These are phyloP conservation scores for Castanea mollissima DNA, from an alignment of 306 rosid genomes.

Conservation along the genomic window DNA sequence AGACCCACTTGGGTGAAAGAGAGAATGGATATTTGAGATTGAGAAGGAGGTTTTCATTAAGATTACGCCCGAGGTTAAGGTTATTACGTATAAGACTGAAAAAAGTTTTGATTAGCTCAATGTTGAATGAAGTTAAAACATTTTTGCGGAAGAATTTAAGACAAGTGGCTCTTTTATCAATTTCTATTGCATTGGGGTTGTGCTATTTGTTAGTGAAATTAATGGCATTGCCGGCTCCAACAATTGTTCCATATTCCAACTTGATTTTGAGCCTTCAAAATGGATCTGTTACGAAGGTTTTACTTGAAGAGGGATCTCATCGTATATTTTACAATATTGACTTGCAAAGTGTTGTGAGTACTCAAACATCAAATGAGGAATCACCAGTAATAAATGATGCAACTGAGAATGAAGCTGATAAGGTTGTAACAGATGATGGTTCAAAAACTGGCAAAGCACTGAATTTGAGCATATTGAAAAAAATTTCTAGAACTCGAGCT, in stretches of 20 bases:
- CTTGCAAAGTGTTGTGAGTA: slow-evolving; percentile 17
- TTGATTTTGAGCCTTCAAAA: slow-evolving; percentile 58
- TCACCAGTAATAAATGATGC: slow-evolving; percentile 27
- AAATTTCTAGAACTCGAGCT: slow-evolving; percentile 41
- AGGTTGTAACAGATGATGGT: slow-evolving; percentile 33
- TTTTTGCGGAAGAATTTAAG: slow-evolving; percentile 63
- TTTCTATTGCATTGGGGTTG: slow-evolving; percentile 58
- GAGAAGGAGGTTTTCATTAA: slow-evolving; percentile 64
- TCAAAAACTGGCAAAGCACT: slow-evolving; percentile 37
- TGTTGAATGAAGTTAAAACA: slow-evolving; percentile 45
- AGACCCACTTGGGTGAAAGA: slow-evolving; percentile 40
- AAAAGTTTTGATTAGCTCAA: slow-evolving; percentile 49
- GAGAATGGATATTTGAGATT: slow-evolving; percentile 38
- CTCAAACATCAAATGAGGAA: slow-evolving; percentile 41
- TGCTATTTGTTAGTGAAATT: slow-evolving; percentile 69
- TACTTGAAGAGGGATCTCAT: slow-evolving; percentile 93
- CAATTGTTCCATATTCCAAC: slow-evolving; percentile 81
- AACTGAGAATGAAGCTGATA: slow-evolving; percentile 24
- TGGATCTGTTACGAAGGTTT: slow-evolving; percentile 61
- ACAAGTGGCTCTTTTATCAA: slow-evolving; percentile 47
- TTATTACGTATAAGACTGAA: slow-evolving; percentile 56
- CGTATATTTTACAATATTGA: slow-evolving; percentile 59
- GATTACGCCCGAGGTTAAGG: slow-evolving; percentile 80
- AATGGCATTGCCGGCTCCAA: slow-evolving; percentile 60
- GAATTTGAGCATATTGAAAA: slow-evolving; percentile 30